A percentile compares a stretch with the other conserved stretches of the same genome.
Evolutionary conservation across 23 red algal species (phyloP).

Genomic region (Gracilaria gracilis): DNA sequence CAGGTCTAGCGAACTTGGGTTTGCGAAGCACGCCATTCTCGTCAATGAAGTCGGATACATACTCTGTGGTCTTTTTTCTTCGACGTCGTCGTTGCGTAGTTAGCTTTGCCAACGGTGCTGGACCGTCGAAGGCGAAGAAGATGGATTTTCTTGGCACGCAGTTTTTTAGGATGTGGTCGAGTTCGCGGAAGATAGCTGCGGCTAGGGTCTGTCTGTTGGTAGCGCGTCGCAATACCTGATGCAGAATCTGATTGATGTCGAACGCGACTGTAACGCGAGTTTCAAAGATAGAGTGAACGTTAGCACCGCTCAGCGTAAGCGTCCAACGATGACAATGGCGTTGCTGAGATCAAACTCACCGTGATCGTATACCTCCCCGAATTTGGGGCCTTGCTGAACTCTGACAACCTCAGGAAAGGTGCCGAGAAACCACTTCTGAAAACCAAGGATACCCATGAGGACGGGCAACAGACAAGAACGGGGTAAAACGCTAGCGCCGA

Average conservation of each 20-base stretch:
- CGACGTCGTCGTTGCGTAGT: constrained; percentile 82
- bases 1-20: constrained; percentile 10
- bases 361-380: constrained; percentile 47
- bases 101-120: constrained; percentile 93
- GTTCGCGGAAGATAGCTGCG: constrained; percentile 61
- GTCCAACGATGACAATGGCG: background rate
- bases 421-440: constrained; percentile 79
- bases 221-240: constrained; percentile 55
- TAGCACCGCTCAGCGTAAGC: background rate
- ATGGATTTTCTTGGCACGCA: constrained; percentile 81
- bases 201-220: constrained; percentile 42
- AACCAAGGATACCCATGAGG: constrained; percentile 83
- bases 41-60: constrained; percentile 2
- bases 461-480: background rate
- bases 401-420: constrained; percentile 71
- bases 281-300: background rate
- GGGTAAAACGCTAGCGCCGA: background rate
- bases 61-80: constrained; percentile 27
- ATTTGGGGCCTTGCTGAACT: constrained; percentile 41
- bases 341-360: constrained; percentile 35
- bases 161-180: constrained; percentile 71
- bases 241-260: constrained; percentile 85
- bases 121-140: constrained; percentile 95
- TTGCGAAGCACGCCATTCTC: constrained; percentile 3
- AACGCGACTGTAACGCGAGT: constrained; percentile 58